These are phyloP conservation scores for Globisporangium okanoganense DNA, from an alignment of 352 stramenopile species.

Conservation along the genomic window DNA sequence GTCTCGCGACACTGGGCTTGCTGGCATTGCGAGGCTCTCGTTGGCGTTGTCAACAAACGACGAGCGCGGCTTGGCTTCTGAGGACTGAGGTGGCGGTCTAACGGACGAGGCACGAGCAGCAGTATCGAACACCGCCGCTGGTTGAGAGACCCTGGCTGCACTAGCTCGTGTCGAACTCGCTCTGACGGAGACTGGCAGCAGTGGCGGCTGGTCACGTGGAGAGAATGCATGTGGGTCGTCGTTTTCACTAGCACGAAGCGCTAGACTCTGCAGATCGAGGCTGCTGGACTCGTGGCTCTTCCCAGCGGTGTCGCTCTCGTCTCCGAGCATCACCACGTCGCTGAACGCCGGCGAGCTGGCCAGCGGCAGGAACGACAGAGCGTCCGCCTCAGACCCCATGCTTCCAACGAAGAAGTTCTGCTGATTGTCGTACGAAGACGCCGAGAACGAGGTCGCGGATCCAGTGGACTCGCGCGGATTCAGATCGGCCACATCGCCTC, in stretches of 20 bases:
- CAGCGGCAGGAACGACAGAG: slow-evolving; percentile 16
- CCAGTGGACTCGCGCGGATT: neutral
- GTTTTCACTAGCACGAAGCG: neutral
- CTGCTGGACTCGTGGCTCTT: slow-evolving; percentile 9
- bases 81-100: neutral
- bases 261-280: neutral
- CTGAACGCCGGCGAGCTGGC: slow-evolving; percentile 5
- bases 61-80: neutral
- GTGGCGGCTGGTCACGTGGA: neutral
- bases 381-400: slow-evolving; percentile 14
- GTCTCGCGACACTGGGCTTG: neutral
- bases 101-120: neutral
- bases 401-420: slow-evolving; percentile 32
- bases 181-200: neutral
- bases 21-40: neutral
- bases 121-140: neutral
- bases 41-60: neutral
- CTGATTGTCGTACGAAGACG: slow-evolving; percentile 17
- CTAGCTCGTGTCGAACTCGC: neutral
- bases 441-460: neutral
- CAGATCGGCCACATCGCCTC: neutral
- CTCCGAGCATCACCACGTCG: slow-evolving; percentile 10
- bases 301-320: neutral
- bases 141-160: neutral
- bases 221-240: neutral